These are phyloP conservation scores for Nidula niveotomentosa DNA, from an alignment of 1,284 basidiomycete genomes.

Conservation along the genomic window DNA sequence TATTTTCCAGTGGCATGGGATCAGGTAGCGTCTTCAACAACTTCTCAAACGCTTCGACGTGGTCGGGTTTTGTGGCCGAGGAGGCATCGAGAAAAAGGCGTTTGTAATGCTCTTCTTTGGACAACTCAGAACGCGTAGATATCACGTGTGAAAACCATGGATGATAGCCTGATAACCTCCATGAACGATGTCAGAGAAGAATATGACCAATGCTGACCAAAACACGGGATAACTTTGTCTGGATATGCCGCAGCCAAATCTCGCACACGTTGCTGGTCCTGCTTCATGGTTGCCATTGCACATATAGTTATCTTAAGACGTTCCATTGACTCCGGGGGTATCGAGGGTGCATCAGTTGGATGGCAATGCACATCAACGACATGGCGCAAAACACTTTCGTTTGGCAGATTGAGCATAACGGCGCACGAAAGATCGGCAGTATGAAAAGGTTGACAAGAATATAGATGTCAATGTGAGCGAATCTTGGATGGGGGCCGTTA, in stretches of 20 bases:
- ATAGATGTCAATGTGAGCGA: too few species aligned
- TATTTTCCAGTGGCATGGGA: conserved; percentile 51
- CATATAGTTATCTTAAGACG: conserved; percentile 62
- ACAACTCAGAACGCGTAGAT: conserved; percentile 35
- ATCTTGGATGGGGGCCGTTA: too few species aligned
- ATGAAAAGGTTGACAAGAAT: not conserved
- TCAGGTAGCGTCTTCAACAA: conserved; percentile 62
- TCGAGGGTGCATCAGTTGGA: conserved; percentile 63
- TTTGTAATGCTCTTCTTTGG: conserved; percentile 70
- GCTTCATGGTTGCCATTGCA: conserved; percentile 67
- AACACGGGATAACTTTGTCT: conserved; percentile 70
- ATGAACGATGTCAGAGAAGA: conserved; percentile 4
- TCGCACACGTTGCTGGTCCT: conserved; percentile 66
- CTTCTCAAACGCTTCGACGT: conserved; percentile 41
- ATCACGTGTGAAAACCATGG: conserved; percentile 84
- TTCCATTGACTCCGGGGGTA: conserved; percentile 44
- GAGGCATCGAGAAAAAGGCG: conserved; percentile 46
- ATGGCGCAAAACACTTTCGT: conserved; percentile 52
- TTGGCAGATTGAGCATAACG: conserved; percentile 14
- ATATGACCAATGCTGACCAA: conserved; percentile 49
- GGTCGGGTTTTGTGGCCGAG: conserved; percentile 18
- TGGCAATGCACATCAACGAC: conserved; percentile 81
- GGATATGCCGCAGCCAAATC: conserved; percentile 58
- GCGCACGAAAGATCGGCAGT: conserved; percentile 1
- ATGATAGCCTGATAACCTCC: conserved; percentile 62